Evolutionary conservation across 345 rosid species (phyloP).

Genomic region (Pugionium dolabratum): DNA sequence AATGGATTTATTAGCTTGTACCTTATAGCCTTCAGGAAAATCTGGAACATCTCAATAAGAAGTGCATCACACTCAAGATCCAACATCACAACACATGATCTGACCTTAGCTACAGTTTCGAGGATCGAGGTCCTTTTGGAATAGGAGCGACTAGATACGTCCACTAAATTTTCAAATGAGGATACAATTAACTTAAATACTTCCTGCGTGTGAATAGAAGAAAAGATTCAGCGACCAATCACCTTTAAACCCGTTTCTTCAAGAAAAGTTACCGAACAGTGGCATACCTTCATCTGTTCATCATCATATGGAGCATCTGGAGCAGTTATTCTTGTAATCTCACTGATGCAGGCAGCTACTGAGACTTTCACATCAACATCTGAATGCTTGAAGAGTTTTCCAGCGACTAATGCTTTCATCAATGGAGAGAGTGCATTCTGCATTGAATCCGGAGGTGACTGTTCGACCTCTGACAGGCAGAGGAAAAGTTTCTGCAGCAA

Average conservation of each 20-base stretch:
- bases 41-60: slow-evolving; percentile 87
- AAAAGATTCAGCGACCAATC: slow-evolving; percentile 3
- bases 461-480: slow-evolving; percentile 74
- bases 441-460: slow-evolving; percentile 73
- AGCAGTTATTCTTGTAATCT: slow-evolving; percentile 96
- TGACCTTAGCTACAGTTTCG: slow-evolving; percentile 95
- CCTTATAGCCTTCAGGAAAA: slow-evolving; percentile 83
- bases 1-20: slow-evolving; percentile 36
- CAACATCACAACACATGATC: slow-evolving; percentile 95
- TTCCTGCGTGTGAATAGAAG: slow-evolving; percentile 55
- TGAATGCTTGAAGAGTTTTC: slow-evolving; percentile 65
- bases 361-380: slow-evolving; percentile 82
- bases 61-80: slow-evolving; percentile 94
- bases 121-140: slow-evolving; percentile 75
- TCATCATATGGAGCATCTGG: slow-evolving; percentile 97
- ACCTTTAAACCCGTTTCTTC: slow-evolving; percentile 6
- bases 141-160: slow-evolving; percentile 70
- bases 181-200: slow-evolving; percentile 91
- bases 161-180: slow-evolving; percentile 72
- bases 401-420: slow-evolving; percentile 64
- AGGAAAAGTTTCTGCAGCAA: slow-evolving; percentile 63
- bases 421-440: slow-evolving; percentile 73
- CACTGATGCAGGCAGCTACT: slow-evolving; percentile 93
- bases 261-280: neutral
- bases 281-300: slow-evolving; percentile 80